Conservation (phyloP, 1,139 yeast species). For the Zygosaccharomyces pseudobailii region DNA sequence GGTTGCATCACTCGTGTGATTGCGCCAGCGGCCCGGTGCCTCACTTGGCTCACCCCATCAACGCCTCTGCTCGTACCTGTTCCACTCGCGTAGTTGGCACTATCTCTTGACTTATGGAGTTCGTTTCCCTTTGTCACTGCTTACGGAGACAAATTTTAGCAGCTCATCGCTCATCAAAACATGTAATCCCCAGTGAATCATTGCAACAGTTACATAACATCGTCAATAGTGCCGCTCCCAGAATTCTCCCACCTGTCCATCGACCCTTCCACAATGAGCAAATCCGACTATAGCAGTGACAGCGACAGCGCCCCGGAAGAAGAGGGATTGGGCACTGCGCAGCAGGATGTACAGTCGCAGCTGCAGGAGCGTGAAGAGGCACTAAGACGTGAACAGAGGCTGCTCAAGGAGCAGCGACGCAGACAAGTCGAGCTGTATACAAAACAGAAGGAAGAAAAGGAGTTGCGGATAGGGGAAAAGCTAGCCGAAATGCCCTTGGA, state of each 20-base stretch:
- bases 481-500: conserved; percentile 32
- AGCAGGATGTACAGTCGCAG: conserved; percentile 34
- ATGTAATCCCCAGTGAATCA: neutral
- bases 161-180: neutral
- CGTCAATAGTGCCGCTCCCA: neutral
- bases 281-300: conserved; percentile 1
- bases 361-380: conserved; percentile 36
- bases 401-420: conserved; percentile 48
- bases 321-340: conserved; percentile 27
- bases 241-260: neutral
- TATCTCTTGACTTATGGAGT: too few relatives aligned
- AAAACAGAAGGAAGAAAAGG: conserved; percentile 36
- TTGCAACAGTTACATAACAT: neutral
- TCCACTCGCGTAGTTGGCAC: too few relatives aligned
- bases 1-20: too few relatives aligned
- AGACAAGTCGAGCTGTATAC: conserved; percentile 43
- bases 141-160: neutral
- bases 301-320: conserved; percentile 4
- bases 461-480: conserved; percentile 36
- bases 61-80: too few relatives aligned
- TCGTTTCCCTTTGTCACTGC: neutral
- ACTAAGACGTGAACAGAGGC: conserved; percentile 37
- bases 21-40: too few relatives aligned
- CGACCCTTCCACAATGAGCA: neutral
- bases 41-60: too few relatives aligned